These are phyloP conservation scores for Populus tomentosa DNA, from an alignment of 441 rosid genomes.

Conservation along the genomic window DNA sequence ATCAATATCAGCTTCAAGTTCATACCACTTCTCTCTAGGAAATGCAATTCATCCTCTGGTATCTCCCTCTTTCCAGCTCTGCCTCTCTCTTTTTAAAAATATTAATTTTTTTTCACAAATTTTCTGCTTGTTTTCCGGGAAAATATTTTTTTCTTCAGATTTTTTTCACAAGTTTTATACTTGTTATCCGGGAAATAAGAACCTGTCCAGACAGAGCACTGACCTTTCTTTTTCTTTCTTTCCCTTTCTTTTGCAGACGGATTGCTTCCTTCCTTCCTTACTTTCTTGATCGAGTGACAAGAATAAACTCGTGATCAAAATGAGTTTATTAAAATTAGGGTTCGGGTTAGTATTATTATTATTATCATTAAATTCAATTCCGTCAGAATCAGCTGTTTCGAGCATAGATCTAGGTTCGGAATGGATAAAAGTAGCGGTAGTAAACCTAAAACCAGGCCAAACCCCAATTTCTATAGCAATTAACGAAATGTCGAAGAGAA, in stretches of 20 bases:
- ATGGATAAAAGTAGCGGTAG: constrained; percentile 87
- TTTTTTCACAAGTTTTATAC: not conserved
- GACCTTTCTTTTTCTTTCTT: not conserved
- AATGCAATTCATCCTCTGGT: too few relatives aligned
- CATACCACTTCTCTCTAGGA: too few relatives aligned
- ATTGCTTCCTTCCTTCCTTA: too few relatives aligned
- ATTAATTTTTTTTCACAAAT: too few relatives aligned
- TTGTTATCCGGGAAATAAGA: not conserved
- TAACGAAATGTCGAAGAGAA: constrained; percentile 81
- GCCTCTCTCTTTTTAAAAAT: too few relatives aligned
- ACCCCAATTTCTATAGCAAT: too few relatives aligned
- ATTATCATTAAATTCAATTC: constrained; percentile 14
- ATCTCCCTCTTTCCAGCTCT: too few relatives aligned
- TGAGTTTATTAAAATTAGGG: constrained; percentile 32
- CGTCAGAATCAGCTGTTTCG: constrained; percentile 72
- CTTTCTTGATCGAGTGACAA: constrained; percentile 15
- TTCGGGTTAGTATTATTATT: constrained; percentile 2
- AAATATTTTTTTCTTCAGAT: too few relatives aligned
- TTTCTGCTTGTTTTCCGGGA: too few relatives aligned
- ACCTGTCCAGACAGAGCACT: too few relatives aligned
- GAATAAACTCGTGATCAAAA: constrained; percentile 2
- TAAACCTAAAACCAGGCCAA: constrained; percentile 36
- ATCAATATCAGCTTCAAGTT: not conserved
- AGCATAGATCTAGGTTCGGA: constrained; percentile 97
- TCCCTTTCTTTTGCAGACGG: too few relatives aligned